phyloP scores from a whole-genome alignment of 2,329 filamentous ascomycete species.

The Aspergillus novoparasiticus region DNA sequence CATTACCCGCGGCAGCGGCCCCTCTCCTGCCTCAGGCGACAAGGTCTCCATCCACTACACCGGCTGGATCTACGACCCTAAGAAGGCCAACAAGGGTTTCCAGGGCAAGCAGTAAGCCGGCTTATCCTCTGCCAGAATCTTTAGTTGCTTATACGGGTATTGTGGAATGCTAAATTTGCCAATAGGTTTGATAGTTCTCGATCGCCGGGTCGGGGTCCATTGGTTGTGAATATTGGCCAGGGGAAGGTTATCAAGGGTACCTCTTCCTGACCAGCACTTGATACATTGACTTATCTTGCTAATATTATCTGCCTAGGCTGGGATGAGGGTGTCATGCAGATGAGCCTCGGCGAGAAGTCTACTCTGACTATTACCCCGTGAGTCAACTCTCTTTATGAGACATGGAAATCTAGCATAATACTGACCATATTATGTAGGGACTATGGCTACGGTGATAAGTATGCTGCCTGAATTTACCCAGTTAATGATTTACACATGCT shows the following conservation, averaged over 20 bases:
- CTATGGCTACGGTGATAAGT: not conserved
- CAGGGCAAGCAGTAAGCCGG: not conserved
- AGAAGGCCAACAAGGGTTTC: not conserved
- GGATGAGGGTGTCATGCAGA: not conserved
- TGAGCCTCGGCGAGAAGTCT: not conserved
- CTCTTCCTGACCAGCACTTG: not conserved
- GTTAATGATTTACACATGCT: not conserved
- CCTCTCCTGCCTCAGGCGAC: not conserved
- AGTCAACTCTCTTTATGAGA: not conserved
- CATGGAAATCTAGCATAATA: not conserved
- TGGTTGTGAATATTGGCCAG: not conserved
- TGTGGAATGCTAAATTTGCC: not conserved
- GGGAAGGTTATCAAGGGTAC: not conserved
- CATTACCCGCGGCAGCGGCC: not conserved
- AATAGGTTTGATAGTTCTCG: not conserved
- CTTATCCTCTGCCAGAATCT: not conserved
- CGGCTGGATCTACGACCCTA: not conserved
- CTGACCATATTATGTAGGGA: not conserved
- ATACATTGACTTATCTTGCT: rapidly evolving
- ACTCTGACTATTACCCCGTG: not conserved
- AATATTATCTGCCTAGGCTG: not conserved
- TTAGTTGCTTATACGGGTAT: not conserved
- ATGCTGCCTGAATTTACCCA: not conserved
- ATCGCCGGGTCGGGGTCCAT: not conserved
- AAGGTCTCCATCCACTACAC: not conserved